These are phyloP conservation scores for Onygena corvina DNA, from an alignment of 2,329 filamentous ascomycete species.

Conservation along the genomic window DNA sequence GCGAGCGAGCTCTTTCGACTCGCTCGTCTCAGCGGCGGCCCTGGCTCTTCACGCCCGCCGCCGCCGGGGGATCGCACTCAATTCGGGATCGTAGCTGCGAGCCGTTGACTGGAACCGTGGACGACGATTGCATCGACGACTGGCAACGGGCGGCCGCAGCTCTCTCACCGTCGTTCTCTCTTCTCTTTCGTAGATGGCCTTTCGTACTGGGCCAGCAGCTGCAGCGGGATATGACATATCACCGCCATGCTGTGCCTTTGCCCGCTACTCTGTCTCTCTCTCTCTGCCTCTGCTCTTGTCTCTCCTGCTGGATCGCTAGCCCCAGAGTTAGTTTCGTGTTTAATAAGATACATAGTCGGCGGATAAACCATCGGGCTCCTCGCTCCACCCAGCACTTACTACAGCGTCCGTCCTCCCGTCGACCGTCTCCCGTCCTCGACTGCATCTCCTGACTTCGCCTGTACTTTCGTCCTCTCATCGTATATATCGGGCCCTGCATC, in stretches of 20 bases:
- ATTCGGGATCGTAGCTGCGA: too few relatives aligned
- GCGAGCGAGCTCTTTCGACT: too few relatives aligned
- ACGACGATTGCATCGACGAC: not conserved
- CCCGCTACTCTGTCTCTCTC: not conserved
- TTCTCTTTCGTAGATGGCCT: not conserved
- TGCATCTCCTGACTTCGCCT: not conserved
- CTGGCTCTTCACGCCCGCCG: too few relatives aligned
- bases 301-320: not conserved
- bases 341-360: not conserved
- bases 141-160: constrained; percentile 1
- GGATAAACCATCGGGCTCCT: constrained; percentile 4
- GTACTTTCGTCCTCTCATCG: not conserved
- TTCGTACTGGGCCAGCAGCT: not conserved
- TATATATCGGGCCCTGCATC: too few relatives aligned
- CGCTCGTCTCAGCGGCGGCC: too few relatives aligned
- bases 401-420: not conserved
- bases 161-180: not conserved
- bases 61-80: too few relatives aligned
- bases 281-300: not conserved
- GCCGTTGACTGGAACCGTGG: too few relatives aligned
- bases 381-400: constrained; percentile 3
- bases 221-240: constrained; percentile 2
- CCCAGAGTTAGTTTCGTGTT: constrained; percentile 6
- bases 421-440: too few relatives aligned
- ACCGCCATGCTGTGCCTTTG: too few relatives aligned